A percentile compares a stretch with the other conserved stretches of the same genome.
phyloP scores from a whole-genome alignment of 371 early-diverging fungal species.

The Apophysomyces variabilis region DNA sequence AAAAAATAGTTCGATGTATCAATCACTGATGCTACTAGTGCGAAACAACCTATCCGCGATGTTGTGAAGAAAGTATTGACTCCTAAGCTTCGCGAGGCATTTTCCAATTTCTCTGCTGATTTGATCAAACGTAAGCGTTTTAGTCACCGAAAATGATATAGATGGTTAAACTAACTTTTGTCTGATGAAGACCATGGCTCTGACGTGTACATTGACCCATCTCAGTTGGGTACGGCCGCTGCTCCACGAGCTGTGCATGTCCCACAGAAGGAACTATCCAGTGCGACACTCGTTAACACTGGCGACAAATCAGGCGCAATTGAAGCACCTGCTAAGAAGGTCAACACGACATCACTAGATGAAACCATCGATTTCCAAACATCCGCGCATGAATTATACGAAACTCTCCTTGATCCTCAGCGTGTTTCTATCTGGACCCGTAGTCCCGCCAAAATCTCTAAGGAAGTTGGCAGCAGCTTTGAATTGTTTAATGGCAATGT shows the following conservation, averaged over 20 bases:
- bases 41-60: slow-evolving; percentile 70
- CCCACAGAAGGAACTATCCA: slow-evolving; percentile 26
- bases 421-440: slow-evolving; percentile 87
- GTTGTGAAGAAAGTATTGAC: slow-evolving; percentile 73
- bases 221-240: slow-evolving; percentile 47
- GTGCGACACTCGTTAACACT: slow-evolving; percentile 10
- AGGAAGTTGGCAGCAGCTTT: slow-evolving; percentile 65
- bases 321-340: slow-evolving; percentile 30
- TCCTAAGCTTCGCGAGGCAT: slow-evolving; percentile 63
- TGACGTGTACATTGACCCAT: slow-evolving; percentile 86
- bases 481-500: slow-evolving; percentile 90
- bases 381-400: slow-evolving; percentile 84
- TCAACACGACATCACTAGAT: slow-evolving; percentile 73
- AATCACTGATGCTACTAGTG: slow-evolving; percentile 60
- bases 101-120: slow-evolving; percentile 72
- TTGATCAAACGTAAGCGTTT: slow-evolving; percentile 69
- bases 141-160: neutral
- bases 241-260: slow-evolving; percentile 33
- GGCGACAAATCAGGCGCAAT: slow-evolving; percentile 10
- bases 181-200: slow-evolving; percentile 68
- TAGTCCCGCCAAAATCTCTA: slow-evolving; percentile 58
- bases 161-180: neutral
- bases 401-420: slow-evolving; percentile 74
- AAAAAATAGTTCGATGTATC: slow-evolving; percentile 73
- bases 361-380: slow-evolving; percentile 86